Evolutionary conservation across 225 moss, liverwort and hornwort genomes (phyloP).

Genomic region (Straminergon stramineum): DNA sequence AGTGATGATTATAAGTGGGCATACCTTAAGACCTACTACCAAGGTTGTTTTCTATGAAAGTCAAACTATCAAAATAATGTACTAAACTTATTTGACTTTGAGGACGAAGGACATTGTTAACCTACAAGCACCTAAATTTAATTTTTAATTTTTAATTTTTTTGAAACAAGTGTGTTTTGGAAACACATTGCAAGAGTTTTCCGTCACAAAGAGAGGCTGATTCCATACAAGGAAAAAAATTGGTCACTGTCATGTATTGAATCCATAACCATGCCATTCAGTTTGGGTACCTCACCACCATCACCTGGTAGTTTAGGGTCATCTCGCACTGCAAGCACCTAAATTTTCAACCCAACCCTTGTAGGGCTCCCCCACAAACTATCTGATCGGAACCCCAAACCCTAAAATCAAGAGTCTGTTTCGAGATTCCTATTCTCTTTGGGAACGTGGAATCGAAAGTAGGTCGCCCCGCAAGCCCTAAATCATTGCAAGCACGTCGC

Average conservation of each 20-base stretch:
- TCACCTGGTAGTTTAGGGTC: no score
- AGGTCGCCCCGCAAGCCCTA: not conserved
- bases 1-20: not conserved
- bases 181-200: no score
- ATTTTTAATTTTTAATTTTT: no score
- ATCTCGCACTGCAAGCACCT: not conserved
- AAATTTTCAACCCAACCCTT: not conserved
- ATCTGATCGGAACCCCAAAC: not conserved
- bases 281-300: no score
- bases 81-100: not conserved
- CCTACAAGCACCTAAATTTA: not conserved
- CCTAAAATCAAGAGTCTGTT: not conserved
- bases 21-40: fast-evolving
- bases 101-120: not conserved
- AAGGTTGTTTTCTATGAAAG: fast-evolving
- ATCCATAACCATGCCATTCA: no score
- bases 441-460: not conserved
- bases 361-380: not conserved
- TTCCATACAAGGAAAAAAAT: no score
- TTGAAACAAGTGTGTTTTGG: no score
- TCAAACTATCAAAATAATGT: not conserved
- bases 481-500: not conserved
- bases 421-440: not conserved
- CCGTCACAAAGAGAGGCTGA: no score
- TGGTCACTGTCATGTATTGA: no score